Conservation (phyloP, 2,329 filamentous ascomycete genomes). For the Ascomycota sp. region DNA sequence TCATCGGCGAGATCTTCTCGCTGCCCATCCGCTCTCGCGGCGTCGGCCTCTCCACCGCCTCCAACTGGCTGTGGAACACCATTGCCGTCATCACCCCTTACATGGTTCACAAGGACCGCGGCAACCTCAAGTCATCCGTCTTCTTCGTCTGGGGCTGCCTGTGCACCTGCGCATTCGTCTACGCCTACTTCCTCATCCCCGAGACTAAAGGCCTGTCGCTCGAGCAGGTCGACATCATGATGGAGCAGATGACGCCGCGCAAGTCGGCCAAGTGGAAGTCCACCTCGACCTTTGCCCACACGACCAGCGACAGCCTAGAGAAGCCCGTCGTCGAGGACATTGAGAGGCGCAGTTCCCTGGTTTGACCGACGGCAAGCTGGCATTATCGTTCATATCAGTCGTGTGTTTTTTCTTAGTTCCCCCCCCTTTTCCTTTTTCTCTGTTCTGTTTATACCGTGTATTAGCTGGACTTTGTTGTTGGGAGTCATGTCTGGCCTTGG, state of each 20-base stretch:
- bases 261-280: constrained; percentile 61
- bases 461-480: too few relatives aligned
- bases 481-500: too few relatives aligned
- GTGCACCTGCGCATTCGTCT: constrained; percentile 37
- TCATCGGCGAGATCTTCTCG: constrained; percentile 82
- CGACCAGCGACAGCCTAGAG: constrained; percentile 11
- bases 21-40: constrained; percentile 75
- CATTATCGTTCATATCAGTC: too few relatives aligned
- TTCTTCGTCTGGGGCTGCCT: constrained; percentile 61
- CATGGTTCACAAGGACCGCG: constrained; percentile 40
- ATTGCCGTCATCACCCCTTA: constrained; percentile 52
- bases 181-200: constrained; percentile 54
- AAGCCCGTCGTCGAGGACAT: constrained; percentile 8
- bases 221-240: constrained; percentile 71
- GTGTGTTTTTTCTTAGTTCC: not conserved
- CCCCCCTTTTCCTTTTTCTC: not conserved
- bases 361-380: too few relatives aligned
- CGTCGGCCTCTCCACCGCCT: constrained; percentile 69
- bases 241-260: constrained; percentile 65
- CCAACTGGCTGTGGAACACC: constrained; percentile 86
- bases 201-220: constrained; percentile 60
- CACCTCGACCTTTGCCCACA: constrained; percentile 44
- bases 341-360: constrained; percentile 11
- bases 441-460: too few relatives aligned
- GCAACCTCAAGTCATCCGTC: constrained; percentile 47